Evolutionary conservation across 2,329 filamentous ascomycete genomes (phyloP).

Genomic region (Blumeriella jaapii): DNA sequence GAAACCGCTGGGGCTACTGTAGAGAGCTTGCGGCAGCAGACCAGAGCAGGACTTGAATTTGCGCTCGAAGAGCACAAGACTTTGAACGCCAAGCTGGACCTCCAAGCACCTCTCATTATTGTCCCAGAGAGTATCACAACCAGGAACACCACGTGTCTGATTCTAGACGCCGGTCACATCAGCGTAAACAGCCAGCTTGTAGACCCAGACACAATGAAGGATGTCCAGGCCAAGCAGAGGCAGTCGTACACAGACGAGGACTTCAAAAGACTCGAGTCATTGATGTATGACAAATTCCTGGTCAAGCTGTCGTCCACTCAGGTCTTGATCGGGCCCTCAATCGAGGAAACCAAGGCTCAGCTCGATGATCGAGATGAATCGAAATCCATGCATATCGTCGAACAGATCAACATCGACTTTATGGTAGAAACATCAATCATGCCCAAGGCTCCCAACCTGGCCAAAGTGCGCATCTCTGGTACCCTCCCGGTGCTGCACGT

Average conservation of each 20-base stretch:
- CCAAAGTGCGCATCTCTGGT: constrained; percentile 82
- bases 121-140: constrained; percentile 85
- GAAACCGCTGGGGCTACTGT: constrained; percentile 93
- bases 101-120: constrained; percentile 93
- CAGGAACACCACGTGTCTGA: constrained; percentile 72
- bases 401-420: constrained; percentile 96
- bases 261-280: constrained; percentile 71
- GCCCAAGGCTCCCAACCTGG: constrained; percentile 88
- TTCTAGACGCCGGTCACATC: constrained; percentile 91
- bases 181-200: constrained; percentile 90
- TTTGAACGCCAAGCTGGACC: constrained; percentile 87
- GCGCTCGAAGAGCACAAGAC: constrained; percentile 97
- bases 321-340: constrained; percentile 85
- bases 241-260: constrained; percentile 83
- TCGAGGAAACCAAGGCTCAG: constrained; percentile 79
- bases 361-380: constrained; percentile 55
- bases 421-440: constrained; percentile 92
- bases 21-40: constrained; percentile 89
- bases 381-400: constrained; percentile 77
- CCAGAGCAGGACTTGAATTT: constrained; percentile 88
- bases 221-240: constrained; percentile 84
- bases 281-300: constrained; percentile 97
- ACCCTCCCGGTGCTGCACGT: constrained; percentile 87
- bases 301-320: constrained; percentile 92
- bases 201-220: constrained; percentile 77